phyloP scores from a whole-genome alignment of 1,284 basidiomycete genomes.

The Microbotryum lychnidis-dioicae region DNA sequence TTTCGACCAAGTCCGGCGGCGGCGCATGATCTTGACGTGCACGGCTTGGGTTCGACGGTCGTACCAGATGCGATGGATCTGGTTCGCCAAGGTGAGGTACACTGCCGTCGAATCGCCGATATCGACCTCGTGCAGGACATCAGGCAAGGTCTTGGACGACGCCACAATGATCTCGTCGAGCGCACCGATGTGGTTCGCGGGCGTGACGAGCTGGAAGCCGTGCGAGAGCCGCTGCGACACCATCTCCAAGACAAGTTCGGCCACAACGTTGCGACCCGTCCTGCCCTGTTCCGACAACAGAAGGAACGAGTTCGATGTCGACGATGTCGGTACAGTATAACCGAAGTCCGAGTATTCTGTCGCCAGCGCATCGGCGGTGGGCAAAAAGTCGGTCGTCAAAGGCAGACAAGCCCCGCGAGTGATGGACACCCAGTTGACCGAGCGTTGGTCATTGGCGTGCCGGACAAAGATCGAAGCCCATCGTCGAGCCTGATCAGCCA shows the following conservation, averaged over 20 bases:
- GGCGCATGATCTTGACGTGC: conserved; percentile 77
- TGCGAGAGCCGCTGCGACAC: conserved; percentile 82
- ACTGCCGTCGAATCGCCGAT: conserved; percentile 47
- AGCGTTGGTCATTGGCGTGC: conserved; percentile 28
- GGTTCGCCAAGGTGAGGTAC: conserved; percentile 88
- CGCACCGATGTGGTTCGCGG: conserved; percentile 18
- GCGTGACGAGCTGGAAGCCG: conserved; percentile 85
- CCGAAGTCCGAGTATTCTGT: conserved; percentile 65
- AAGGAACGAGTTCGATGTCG: conserved; percentile 52
- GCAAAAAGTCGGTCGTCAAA: conserved; percentile 84
- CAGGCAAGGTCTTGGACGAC: conserved; percentile 26
- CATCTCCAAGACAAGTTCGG: conserved; percentile 79
- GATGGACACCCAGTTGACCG: conserved; percentile 73
- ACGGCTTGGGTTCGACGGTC: conserved; percentile 67
- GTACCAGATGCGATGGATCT: conserved; percentile 86
- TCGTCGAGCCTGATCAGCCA: conserved; percentile 29
- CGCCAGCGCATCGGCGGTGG: conserved; percentile 64
- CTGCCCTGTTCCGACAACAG: conserved; percentile 38
- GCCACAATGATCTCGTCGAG: conserved; percentile 22
- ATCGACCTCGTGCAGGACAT: conserved; percentile 26
- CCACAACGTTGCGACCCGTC: conserved; percentile 40
- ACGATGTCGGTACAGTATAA: conserved; percentile 43
- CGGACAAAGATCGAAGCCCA: conserved; percentile 34
- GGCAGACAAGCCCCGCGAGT: conserved; percentile 60
- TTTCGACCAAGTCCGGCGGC: conserved; percentile 56